phyloP scores from a whole-genome alignment of 139 green algal genomes.

The Chlamydomonas applanata region DNA sequence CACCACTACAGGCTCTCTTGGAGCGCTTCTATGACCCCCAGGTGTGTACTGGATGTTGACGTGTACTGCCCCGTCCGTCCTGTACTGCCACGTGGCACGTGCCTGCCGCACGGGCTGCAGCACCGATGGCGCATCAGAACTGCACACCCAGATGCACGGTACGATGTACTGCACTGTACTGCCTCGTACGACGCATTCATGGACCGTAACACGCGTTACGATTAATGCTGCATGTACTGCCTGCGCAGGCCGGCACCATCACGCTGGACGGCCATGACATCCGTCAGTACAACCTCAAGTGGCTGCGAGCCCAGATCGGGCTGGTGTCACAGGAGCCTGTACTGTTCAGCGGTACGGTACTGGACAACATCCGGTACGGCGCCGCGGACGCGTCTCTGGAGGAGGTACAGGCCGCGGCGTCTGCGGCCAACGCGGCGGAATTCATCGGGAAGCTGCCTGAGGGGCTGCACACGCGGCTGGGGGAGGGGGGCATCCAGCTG shows the following conservation, averaged over 20 bases:
- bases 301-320: slow-evolving; percentile 40
- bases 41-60: no score
- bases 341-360: slow-evolving; percentile 71
- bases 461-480: slow-evolving; percentile 47
- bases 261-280: slow-evolving; percentile 41
- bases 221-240: no score
- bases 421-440: slow-evolving; percentile 69
- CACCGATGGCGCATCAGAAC: no score
- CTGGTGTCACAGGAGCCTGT: slow-evolving; percentile 88
- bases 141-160: no score
- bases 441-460: slow-evolving; percentile 77
- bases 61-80: no score
- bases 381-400: slow-evolving; percentile 34
- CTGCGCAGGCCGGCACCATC: no score
- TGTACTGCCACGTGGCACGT: no score
- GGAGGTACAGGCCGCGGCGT: slow-evolving; percentile 68
- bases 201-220: no score
- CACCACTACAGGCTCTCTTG: no score
- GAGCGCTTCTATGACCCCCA: slow-evolving; percentile 85
- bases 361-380: slow-evolving; percentile 74
- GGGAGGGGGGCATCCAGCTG: slow-evolving; percentile 65
- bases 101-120: no score
- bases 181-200: no score
- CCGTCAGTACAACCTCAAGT: slow-evolving; percentile 11
- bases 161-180: no score